Conservation (phyloP, 1,284 basidiomycete genomes). For the Rhodotorula sp. region DNA sequence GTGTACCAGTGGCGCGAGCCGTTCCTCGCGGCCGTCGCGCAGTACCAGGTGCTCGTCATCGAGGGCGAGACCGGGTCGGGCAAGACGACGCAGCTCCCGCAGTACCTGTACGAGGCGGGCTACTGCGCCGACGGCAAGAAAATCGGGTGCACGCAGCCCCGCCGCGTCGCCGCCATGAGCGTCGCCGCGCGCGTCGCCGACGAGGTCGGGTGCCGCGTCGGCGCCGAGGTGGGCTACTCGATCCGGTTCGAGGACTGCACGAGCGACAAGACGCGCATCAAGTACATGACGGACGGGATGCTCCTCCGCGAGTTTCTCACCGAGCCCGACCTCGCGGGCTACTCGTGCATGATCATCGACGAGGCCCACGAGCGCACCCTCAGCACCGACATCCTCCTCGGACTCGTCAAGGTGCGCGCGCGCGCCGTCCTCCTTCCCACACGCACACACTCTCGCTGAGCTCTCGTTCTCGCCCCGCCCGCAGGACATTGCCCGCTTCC, state of each 20-base stretch:
- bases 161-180: slow-evolving; percentile 98
- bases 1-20: slow-evolving; percentile 84
- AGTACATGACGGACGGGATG: slow-evolving; percentile 96
- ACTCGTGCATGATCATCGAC: slow-evolving; percentile 90
- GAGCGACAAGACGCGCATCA: slow-evolving; percentile 93
- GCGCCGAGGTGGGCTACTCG: slow-evolving; percentile 96
- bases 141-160: slow-evolving; percentile 96
- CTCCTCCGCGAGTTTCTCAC: slow-evolving; percentile 93
- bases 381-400: slow-evolving; percentile 94
- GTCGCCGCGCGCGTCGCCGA: slow-evolving; percentile 98
- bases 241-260: slow-evolving; percentile 99
- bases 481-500: slow-evolving; percentile 93
- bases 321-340: slow-evolving; percentile 89
- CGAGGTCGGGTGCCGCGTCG: slow-evolving; percentile 94
- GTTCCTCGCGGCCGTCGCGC: slow-evolving; percentile 81
- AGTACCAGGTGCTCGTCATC: slow-evolving; percentile 68
- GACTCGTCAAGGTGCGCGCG: slow-evolving; percentile 83
- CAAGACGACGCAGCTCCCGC: slow-evolving; percentile 97
- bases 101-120: slow-evolving; percentile 96
- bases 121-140: slow-evolving; percentile 86
- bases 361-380: slow-evolving; percentile 95
- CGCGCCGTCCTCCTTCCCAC: slow-evolving; percentile 21
- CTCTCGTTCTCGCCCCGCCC: background rate
- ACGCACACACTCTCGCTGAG: background rate
- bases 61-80: slow-evolving; percentile 59